Conservation (phyloP, 208 protist genomes). For the Sergeia podlipaevii region DNA sequence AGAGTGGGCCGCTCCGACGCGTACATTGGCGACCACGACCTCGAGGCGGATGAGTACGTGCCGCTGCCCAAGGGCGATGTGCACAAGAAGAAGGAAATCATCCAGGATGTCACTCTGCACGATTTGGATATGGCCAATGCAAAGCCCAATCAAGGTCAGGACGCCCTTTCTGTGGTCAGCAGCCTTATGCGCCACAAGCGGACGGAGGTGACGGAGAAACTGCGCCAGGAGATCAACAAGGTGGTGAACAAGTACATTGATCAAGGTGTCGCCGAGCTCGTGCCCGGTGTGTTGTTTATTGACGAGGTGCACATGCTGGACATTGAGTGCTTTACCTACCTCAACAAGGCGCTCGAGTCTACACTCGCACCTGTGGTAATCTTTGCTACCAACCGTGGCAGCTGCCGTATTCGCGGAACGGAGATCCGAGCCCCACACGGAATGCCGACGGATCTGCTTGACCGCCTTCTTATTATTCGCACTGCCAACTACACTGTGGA, state of each 20-base stretch:
- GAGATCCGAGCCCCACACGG: conserved; percentile 98
- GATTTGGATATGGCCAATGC: conserved; percentile 99
- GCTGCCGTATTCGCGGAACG: conserved; percentile 96
- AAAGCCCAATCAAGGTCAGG: conserved; percentile 96
- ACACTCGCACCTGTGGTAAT: conserved; percentile 99
- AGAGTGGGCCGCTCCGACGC: conserved; percentile 95
- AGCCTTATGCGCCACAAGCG: conserved; percentile 99
- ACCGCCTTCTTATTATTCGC: conserved; percentile 99
- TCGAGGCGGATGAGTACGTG: conserved; percentile 99
- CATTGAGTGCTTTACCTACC: conserved; percentile 99
- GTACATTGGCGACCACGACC: conserved; percentile 95
- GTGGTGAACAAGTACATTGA: conserved; percentile 99
- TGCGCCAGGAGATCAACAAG: conserved; percentile 99
- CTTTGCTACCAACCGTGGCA: conserved; percentile 99
- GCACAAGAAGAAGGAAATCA: conserved; percentile 99
- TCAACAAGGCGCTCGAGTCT: conserved; percentile 99
- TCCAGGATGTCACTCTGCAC: conserved; percentile 99
- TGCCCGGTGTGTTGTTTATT: conserved; percentile 99
- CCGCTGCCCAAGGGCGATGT: conserved; percentile 99
- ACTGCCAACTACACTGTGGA: conserved; percentile 96
- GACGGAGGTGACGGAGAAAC: conserved; percentile 99
- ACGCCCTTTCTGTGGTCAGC: conserved; percentile 97
- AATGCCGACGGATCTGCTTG: conserved; percentile 99
- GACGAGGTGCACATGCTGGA: conserved; percentile 99
- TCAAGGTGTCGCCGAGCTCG: conserved; percentile 99